Evolutionary conservation across 345 rosid species (phyloP).

Genomic region (Salix exigua): DNA sequence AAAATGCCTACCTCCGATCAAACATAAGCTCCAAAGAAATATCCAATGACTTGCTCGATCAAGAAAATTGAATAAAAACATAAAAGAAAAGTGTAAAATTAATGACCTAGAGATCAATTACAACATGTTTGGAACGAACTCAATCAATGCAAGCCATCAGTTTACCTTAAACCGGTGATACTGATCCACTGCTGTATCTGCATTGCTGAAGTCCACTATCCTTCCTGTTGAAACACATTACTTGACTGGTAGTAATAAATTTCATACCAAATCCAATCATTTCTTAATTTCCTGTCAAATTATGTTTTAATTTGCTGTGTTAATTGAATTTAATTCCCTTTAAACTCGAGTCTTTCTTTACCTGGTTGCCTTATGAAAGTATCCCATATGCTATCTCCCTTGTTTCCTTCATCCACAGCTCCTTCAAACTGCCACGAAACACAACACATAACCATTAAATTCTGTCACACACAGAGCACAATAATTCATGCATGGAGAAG

Average conservation of each 20-base stretch:
- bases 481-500: neutral
- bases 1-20: neutral
- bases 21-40: neutral
- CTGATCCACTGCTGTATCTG: slow-evolving; percentile 86
- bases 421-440: slow-evolving; percentile 66
- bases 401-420: slow-evolving; percentile 84
- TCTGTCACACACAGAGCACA: neutral
- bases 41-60: neutral
- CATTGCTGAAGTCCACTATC: slow-evolving; percentile 94
- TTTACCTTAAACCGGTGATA: slow-evolving; percentile 75
- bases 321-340: neutral
- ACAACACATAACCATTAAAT: neutral
- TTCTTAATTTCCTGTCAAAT: neutral
- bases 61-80: neutral
- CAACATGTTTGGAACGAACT: neutral
- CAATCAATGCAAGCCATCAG: neutral
- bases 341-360: slow-evolving; percentile 8
- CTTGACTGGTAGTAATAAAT: too few relatives aligned
- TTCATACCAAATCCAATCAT: neutral
- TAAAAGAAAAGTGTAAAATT: neutral
- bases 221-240: slow-evolving; percentile 44
- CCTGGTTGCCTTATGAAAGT: slow-evolving; percentile 77
- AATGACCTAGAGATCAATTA: too few relatives aligned
- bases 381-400: slow-evolving; percentile 87
- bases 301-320: neutral